Percentiles rank a stretch among this genome's conserved stretches.
Evolutionary conservation across 352 stramenopile genomes (phyloP).

Genomic region (Phytophthora ramorum): DNA sequence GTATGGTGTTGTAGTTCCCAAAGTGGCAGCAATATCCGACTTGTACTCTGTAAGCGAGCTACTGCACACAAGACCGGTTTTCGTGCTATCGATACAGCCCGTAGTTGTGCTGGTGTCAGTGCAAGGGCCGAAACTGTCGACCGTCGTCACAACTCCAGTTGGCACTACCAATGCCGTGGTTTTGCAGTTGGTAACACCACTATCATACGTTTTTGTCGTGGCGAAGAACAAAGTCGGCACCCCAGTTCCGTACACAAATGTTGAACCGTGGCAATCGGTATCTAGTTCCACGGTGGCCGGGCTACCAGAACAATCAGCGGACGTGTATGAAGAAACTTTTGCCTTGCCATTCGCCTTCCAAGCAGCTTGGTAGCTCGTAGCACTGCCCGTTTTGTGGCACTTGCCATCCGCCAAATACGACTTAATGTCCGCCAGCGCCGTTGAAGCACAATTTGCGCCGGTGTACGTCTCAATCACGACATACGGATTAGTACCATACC

Average conservation of each 20-base stretch:
- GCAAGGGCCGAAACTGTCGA: not conserved
- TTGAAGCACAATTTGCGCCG: not conserved
- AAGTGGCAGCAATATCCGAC: not conserved
- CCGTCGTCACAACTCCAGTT: not conserved
- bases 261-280: not conserved
- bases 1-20: not conserved
- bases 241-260: not conserved
- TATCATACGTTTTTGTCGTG: not conserved
- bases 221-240: not conserved
- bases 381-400: not conserved
- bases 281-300: not conserved
- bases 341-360: not conserved
- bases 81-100: not conserved
- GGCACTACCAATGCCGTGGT: not conserved
- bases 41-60: not conserved
- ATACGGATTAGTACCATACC: not conserved
- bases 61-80: not conserved
- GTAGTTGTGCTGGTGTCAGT: not conserved
- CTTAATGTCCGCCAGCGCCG: not conserved
- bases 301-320: not conserved
- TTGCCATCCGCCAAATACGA: not conserved
- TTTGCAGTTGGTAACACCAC: not conserved
- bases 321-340: not conserved
- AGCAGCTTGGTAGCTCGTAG: not conserved
- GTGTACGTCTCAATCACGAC: not conserved